Evolutionary conservation across 78 protist genomes (phyloP), one percentile per base, ranked within the genome.

Genomic region (Dictyostelium firmibasis): DNA sequence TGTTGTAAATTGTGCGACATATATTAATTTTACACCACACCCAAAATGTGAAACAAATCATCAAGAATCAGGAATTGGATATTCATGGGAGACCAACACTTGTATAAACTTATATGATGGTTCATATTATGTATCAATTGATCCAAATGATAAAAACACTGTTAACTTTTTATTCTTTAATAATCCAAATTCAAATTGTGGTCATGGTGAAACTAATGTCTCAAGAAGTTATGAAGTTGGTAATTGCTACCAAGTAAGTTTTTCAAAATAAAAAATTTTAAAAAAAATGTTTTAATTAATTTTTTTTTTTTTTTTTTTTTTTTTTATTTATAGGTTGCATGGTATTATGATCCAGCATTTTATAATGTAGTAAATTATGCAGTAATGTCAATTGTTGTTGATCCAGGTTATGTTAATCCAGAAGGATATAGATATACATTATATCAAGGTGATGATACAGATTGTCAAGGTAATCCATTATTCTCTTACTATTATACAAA

Each of bases 361-460:
- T 84, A 84, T 36, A 70, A 84, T 27, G 91, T 84, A 5, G 7
- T 20, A 3, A 44, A 84, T 27, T 70, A 64, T 84, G 91, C 91
- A 2, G 36, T 43, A 10, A 60, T 64, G 74, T 31, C 57, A 4
- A 74, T 84, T 29, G 91, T 84, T 7, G 82, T 16, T 11, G 74
- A 84, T 70, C 91, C 91, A 9, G 91, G 91, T 14, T 84, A 84
- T 23, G 18, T 70, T 13, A 79, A 50, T 0, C 36, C 27, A 44
- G 53, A 84, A 20, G 91, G 91, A 1, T 84, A 69, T 27, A 16
- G 91, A 9, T 47, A 84, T 23, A 84, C 91, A 11, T 1, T 47
- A 16, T 83, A n/a, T 14, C 35, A 35, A 64, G 10, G 2, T 3
- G 20, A 20, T 14, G 91, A 84, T 43, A 47, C 64, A 4, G 27